These are phyloP conservation scores for Sugiyamaella xylanicola DNA, from an alignment of 1,139 yeast species.

Conservation along the genomic window DNA sequence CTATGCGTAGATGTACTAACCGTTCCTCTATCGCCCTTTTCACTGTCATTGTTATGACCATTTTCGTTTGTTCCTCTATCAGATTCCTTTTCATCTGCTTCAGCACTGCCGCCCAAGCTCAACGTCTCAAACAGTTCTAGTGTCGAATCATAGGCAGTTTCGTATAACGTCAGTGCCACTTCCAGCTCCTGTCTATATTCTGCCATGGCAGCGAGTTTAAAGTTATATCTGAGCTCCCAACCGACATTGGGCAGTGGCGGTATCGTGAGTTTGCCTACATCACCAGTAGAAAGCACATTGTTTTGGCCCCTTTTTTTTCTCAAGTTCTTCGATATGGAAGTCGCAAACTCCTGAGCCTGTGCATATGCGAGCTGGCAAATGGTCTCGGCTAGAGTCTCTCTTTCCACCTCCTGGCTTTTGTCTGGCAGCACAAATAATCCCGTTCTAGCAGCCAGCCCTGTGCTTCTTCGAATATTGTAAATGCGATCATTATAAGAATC, in stretches of 20 bases:
- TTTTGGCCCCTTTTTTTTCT: slow-evolving; percentile 40
- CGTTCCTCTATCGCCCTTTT: not conserved
- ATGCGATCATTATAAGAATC: slow-evolving; percentile 45
- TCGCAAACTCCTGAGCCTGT: slow-evolving; percentile 49
- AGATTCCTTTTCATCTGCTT: not conserved
- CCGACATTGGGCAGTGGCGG: slow-evolving; percentile 41
- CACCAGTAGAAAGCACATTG: slow-evolving; percentile 18
- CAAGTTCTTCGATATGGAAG: slow-evolving; percentile 43
- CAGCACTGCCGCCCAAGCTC: not conserved
- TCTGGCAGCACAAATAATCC: slow-evolving; percentile 48
- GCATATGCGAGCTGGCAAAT: slow-evolving; percentile 46
- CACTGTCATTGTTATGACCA: too few species aligned
- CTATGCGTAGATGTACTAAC: slow-evolving; percentile 2
- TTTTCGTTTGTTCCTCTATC: too few species aligned
- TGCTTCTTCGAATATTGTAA: slow-evolving; percentile 44
- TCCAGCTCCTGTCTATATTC: slow-evolving; percentile 53
- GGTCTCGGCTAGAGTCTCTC: slow-evolving; percentile 45
- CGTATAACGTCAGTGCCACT: slow-evolving; percentile 50
- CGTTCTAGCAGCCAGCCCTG: slow-evolving; percentile 49
- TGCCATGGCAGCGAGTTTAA: slow-evolving; percentile 52
- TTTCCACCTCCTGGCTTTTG: slow-evolving; percentile 45
- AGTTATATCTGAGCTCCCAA: slow-evolving; percentile 54
- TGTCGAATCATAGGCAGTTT: slow-evolving; percentile 52
- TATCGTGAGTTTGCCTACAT: slow-evolving; percentile 19
- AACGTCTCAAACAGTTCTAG: slow-evolving; percentile 45